Base-by-base conservation (phyloP, 2,329 filamentous ascomycete species). In the Pseudogymnoascus sp. region DNA sequence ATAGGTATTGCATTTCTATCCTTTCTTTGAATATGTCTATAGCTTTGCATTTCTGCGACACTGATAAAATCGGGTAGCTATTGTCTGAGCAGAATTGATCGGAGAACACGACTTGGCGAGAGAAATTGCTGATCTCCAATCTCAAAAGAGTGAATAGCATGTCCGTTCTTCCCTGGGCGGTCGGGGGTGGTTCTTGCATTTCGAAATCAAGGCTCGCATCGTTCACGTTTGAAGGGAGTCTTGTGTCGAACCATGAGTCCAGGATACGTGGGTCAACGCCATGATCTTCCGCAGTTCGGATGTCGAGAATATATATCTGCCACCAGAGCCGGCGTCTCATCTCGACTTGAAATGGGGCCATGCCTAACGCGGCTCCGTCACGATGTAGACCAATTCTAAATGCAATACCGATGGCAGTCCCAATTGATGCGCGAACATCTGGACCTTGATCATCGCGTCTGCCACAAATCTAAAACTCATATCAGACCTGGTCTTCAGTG, bases 321-420 rank as follows among this genome's bases (percentile, higher is more conserved):
- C 77, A 80, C 79, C 79, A 82, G 24, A 81, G 63, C 24, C 79
- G 74, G 50, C 80, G 75, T 31, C 80, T 76, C 74, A 81, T 78
- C 64, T 82, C 78, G 0, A 76, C 77, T 60, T 82, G 78, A 63
- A 79, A 80, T 0, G 77, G 77, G 9, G 73, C 60, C 81, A 69
- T 1, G 73, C 72, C 63, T 81, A 80, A 36, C 73, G 72, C 8
- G 73, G 75, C 3, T 24, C 79, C 79, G 66, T 83, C 81, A 8
- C 79, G 77, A 63, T 80, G 79, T 13, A 82, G 64, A 15, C 80
- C 79, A 60, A 82, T 69, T 35, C 67, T 69, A 47, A 71, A 71
- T 13, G 72, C 74, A 54, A 75, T 64, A 26, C 74, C 70, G 26
- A 72, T 64, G 15, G 68, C 64, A 62, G 72, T 47, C 71, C 76